Conservation (phyloP, 192 early-diverging fungal genomes). For the Phlyctochytrium arcticum region DNA sequence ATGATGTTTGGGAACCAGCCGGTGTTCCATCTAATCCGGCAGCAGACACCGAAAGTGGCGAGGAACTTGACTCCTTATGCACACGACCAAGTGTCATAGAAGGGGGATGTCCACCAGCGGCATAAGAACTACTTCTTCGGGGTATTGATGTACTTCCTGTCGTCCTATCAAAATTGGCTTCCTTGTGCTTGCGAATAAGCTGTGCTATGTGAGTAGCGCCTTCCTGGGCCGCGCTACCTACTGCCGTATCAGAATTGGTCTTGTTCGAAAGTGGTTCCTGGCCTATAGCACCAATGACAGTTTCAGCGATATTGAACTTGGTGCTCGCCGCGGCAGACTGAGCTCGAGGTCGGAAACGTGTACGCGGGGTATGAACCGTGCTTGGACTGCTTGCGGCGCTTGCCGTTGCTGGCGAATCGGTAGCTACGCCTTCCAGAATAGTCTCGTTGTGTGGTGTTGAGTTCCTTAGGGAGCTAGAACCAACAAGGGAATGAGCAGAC, state of each 20-base stretch:
- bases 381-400: not conserved
- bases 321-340: not conserved
- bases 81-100: not conserved
- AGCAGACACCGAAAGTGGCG: too few species aligned
- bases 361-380: not conserved
- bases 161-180: conserved; percentile 11
- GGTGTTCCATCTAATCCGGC: not conserved
- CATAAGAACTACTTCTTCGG: conserved; percentile 15
- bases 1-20: not conserved
- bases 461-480: too few species aligned
- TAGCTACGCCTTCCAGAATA: too few species aligned
- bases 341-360: not conserved
- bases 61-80: not conserved
- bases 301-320: not conserved
- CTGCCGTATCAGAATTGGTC: not conserved
- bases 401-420: too few species aligned
- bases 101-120: not conserved
- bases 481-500: too few species aligned
- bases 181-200: conserved; percentile 28
- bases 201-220: conserved; percentile 13
- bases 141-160: conserved; percentile 20
- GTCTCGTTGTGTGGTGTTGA: too few species aligned
- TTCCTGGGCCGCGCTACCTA: not conserved
- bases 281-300: not conserved
- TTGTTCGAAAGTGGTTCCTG: not conserved